Base-by-base conservation (phyloP, 208 protist genomes). In the Trypanosoma mega region DNA sequence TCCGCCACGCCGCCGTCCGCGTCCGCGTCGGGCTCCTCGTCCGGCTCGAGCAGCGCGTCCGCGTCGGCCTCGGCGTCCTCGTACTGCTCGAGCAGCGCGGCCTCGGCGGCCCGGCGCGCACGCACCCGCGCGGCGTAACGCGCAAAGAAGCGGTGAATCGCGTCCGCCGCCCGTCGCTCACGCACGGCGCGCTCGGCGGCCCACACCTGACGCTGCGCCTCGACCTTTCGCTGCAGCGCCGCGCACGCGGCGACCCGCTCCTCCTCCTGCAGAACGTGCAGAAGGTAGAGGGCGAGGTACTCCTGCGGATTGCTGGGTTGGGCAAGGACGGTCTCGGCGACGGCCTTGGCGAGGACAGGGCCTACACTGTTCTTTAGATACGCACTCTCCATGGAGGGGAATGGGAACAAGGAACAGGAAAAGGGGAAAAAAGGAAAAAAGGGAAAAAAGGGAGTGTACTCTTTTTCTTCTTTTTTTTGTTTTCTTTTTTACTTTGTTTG, bases 251-350 rank as follows among this genome's bases (percentile, higher is more conserved):
- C 53, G 36, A 73, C 58, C 30, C 76, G 73, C 63, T 89, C 72
- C 73, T 94, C 77, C 45, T 93, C 71, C 56, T 97, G 82, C 31
- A 96, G 58, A 18, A 93, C 76, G 57, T 95, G 86, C 34, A 94
- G 74, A 4, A 95, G 84, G 57, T 82, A 94, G 27, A 94, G 78
- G 3, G 83, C 88, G 29, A 97, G 78, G 66, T 92, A 96, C 76
- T 97, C 92, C 70, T 93, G 83, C 21, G 92, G 92, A 69, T 96
- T 92, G 39, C 68, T 80, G 16, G 92, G 88, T 68, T 88, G 84
- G 8, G 87, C 92, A 5, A 89, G 73, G 16, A 93, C 83, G 12
- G 87, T 94, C 53, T 95, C 86, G 2, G 92, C 92, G 1, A 97
- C 65, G n/a, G 84, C 92, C 67, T 93, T 93, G 29, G 87, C 87